phyloP scores from a whole-genome alignment of 163 green algal species.

The Volvox carteri region DNA sequence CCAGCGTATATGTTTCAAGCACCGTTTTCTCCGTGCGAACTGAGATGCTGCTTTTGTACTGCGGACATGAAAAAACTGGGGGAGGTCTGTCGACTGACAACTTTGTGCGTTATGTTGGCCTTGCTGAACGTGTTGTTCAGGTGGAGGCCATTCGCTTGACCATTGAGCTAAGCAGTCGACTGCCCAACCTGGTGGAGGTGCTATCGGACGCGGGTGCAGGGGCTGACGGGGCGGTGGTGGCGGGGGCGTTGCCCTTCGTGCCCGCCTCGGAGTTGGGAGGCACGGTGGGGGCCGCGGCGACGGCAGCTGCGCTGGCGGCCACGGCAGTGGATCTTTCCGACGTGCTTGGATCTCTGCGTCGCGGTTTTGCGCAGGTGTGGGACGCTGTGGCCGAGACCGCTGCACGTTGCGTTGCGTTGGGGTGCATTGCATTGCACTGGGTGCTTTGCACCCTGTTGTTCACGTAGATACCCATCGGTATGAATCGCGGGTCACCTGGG shows the following conservation, averaged over 20 bases:
- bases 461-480: no score
- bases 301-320: constrained; percentile 9
- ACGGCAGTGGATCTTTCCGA: constrained; percentile 20
- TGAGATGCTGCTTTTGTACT: no score
- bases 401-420: no score
- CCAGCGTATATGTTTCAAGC: neutral
- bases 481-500: no score
- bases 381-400: neutral
- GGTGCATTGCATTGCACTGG: no score
- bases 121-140: no score
- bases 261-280: neutral
- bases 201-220: constrained; percentile 54
- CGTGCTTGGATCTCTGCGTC: constrained; percentile 37
- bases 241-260: constrained; percentile 21
- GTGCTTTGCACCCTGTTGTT: no score
- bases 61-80: no score
- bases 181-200: constrained; percentile 77
- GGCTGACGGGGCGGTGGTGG: neutral
- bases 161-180: constrained; percentile 62
- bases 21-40: no score
- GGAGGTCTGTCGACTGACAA: no score
- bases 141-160: constrained; percentile 74
- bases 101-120: no score
- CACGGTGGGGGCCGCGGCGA: neutral
- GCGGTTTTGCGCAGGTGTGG: constrained; percentile 53